phyloP scores from a whole-genome alignment of 1,284 basidiomycete species.

The Rhodotorula sp. region DNA sequence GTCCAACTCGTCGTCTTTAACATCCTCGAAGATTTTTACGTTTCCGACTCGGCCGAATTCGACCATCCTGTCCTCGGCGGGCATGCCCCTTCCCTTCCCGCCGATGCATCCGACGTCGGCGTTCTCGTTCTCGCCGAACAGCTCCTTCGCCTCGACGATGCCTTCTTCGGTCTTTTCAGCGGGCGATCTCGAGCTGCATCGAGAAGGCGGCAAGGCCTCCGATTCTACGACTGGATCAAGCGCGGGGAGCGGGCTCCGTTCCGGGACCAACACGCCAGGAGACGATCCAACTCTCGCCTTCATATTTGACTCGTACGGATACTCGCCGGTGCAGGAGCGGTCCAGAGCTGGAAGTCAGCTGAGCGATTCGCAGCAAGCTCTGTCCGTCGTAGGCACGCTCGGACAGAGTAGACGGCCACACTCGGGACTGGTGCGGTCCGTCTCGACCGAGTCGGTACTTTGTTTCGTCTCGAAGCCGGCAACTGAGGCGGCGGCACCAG shows the following conservation, averaged over 20 bases:
- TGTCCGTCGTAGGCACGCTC: no score
- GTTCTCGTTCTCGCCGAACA: conserved; percentile 7
- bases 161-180: conserved; percentile 1
- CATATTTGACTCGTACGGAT: conserved; percentile 32
- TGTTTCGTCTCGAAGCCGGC: no score
- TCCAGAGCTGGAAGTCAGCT: neutral
- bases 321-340: neutral
- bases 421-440: no score
- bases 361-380: neutral
- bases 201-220: neutral
- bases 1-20: no score
- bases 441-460: no score
- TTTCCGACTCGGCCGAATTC: neutral
- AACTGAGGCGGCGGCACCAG: no score
- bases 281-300: conserved; percentile 26
- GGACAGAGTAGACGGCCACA: no score
- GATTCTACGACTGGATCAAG: neutral
- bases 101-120: neutral
- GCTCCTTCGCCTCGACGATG: neutral
- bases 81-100: neutral
- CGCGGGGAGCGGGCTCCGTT: neutral
- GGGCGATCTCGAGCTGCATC: neutral
- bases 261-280: neutral
- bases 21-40: neutral
- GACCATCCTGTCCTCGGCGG: neutral